These are phyloP conservation scores for Ogataea nitratoaversa DNA, from an alignment of 805 yeast species.

Conservation along the genomic window DNA sequence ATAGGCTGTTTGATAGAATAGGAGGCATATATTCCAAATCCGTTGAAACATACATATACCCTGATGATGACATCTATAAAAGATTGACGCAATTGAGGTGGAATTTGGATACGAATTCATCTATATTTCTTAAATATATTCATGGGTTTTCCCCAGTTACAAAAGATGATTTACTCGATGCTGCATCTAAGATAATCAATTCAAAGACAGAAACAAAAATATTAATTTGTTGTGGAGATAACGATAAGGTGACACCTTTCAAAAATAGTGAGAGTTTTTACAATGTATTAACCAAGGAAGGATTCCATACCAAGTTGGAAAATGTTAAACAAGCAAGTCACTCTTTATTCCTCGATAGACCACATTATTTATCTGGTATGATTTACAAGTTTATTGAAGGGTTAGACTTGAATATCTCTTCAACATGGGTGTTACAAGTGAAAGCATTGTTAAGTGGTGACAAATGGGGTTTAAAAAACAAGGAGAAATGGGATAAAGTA, in stretches of 20 bases:
- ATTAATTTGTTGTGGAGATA: slow-evolving; percentile 54
- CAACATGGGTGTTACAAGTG: slow-evolving; percentile 66
- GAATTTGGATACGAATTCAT: slow-evolving; percentile 62
- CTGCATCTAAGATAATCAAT: slow-evolving; percentile 35
- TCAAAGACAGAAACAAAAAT: slow-evolving; percentile 36
- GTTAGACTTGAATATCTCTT: slow-evolving; percentile 48
- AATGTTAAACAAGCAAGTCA: slow-evolving; percentile 56
- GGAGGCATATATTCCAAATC: slow-evolving; percentile 60
- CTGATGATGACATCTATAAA: slow-evolving; percentile 30
- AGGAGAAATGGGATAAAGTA: slow-evolving; percentile 62
- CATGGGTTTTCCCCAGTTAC: slow-evolving; percentile 44
- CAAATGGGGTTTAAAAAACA: slow-evolving; percentile 79
- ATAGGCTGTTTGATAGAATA: slow-evolving; percentile 55
- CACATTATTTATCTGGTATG: slow-evolving; percentile 59
- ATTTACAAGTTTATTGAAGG: slow-evolving; percentile 53
- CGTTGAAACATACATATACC: slow-evolving; percentile 51
- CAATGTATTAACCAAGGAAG: slow-evolving; percentile 24
- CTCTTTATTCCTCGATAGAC: slow-evolving; percentile 57
- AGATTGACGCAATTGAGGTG: slow-evolving; percentile 60
- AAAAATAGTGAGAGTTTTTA: slow-evolving; percentile 30
- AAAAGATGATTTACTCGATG: slow-evolving; percentile 39
- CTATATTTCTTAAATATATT: slow-evolving; percentile 49
- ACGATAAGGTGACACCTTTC: slow-evolving; percentile 52
- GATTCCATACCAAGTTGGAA: slow-evolving; percentile 31
- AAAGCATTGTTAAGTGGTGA: slow-evolving; percentile 61